Percentiles rank a stretch among this genome's conserved stretches.
Evolutionary conservation across 305 asterid species (phyloP).

Genomic region (Fraxinus nigra): DNA sequence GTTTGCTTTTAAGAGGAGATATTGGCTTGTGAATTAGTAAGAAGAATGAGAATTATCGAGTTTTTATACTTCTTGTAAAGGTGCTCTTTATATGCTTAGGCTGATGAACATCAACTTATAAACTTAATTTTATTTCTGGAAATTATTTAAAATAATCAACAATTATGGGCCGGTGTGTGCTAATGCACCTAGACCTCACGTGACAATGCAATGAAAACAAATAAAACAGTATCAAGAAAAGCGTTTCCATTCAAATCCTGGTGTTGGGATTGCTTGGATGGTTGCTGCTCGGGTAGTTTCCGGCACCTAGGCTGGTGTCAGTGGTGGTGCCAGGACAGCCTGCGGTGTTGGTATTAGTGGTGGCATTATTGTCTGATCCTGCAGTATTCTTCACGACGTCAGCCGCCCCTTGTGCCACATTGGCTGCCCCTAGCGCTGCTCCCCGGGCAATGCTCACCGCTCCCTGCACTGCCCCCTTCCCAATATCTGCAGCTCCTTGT

Average conservation of each 20-base stretch:
- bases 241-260: neutral
- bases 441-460: conserved; percentile 52
- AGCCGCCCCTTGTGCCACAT: conserved; percentile 49
- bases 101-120: neutral
- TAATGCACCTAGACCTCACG: neutral
- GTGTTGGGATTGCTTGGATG: conserved; percentile 25
- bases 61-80: neutral
- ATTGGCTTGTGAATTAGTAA: neutral
- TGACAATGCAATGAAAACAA: neutral
- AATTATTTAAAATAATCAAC: neutral
- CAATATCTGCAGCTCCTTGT: conserved; percentile 47
- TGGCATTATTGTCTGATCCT: conserved; percentile 17
- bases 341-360: neutral
- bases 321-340: neutral
- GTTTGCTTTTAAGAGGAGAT: neutral
- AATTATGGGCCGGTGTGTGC: neutral
- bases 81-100: neutral
- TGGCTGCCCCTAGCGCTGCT: conserved; percentile 48
- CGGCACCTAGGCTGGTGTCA: neutral
- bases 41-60: neutral
- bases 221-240: neutral
- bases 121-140: neutral
- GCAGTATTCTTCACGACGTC: conserved; percentile 51
- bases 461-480: conserved; percentile 47
- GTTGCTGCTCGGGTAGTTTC: neutral